A percentile compares a stretch with the other conserved stretches of the same genome.
These are phyloP conservation scores for Deuterostichococcus epilithicus DNA, from an alignment of 139 green algal species.

Conservation along the genomic window DNA sequence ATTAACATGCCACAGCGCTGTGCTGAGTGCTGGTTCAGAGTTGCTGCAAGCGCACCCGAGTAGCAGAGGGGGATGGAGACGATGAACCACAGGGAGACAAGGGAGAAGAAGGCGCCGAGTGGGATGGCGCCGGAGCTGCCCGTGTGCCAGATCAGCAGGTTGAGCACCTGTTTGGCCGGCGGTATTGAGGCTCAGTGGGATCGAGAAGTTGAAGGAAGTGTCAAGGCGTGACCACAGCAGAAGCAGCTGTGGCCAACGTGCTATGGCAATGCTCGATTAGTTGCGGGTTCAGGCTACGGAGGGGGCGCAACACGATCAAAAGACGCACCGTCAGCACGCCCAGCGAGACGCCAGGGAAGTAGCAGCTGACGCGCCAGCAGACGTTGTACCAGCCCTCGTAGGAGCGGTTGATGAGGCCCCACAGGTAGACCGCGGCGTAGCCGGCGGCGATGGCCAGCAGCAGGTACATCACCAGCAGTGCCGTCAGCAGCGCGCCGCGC, in stretches of 20 bases:
- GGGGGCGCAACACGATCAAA: too few species aligned
- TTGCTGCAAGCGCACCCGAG: constrained; percentile 25
- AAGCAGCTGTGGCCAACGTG: too few species aligned
- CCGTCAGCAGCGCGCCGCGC: constrained; percentile 85
- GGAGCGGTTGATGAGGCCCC: constrained; percentile 77
- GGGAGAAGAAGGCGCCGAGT: constrained; percentile 80
- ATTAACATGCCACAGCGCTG: too few species aligned
- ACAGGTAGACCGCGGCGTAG: constrained; percentile 69
- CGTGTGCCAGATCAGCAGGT: constrained; percentile 78
- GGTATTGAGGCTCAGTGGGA: too few species aligned
- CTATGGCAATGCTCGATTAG: too few species aligned
- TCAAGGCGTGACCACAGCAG: too few species aligned
- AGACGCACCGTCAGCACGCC: too few species aligned
- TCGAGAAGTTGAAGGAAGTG: too few species aligned
- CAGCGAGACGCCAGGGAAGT: constrained; percentile 84
- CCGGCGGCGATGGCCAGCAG: constrained; percentile 68
- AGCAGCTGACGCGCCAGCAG: constrained; percentile 53
- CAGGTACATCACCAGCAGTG: constrained; percentile 77
- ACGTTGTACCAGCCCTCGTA: constrained; percentile 61
- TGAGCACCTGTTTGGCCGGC: too few species aligned
- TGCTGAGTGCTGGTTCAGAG: background rate
- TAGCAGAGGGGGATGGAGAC: constrained; percentile 78
- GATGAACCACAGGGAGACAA: constrained; percentile 87
- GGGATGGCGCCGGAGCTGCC: constrained; percentile 79
- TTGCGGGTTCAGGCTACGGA: too few species aligned